These are phyloP conservation scores for Salvia miltiorrhiza DNA, from an alignment of 257 asterid genomes.

Conservation along the genomic window DNA sequence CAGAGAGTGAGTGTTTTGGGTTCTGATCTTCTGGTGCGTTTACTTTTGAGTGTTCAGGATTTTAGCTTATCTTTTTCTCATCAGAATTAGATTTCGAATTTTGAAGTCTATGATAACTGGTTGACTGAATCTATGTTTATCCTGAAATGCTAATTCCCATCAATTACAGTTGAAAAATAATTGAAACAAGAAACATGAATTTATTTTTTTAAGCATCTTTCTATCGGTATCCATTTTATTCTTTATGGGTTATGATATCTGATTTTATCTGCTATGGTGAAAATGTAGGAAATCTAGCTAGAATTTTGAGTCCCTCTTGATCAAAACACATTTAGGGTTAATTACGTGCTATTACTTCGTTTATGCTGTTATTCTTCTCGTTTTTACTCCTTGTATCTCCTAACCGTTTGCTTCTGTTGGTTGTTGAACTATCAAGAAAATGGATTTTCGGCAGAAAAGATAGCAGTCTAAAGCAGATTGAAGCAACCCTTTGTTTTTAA, in stretches of 20 bases:
- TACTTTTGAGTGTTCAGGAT: slow-evolving; percentile 13
- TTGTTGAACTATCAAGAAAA: slow-evolving; percentile 20
- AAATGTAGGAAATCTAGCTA: background rate
- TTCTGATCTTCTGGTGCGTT: slow-evolving; percentile 17
- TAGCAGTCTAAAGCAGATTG: slow-evolving; percentile 12
- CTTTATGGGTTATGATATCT: background rate
- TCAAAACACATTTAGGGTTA: background rate
- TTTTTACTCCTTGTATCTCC: background rate
- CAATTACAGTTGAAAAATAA: background rate
- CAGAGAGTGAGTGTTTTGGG: slow-evolving; percentile 1
- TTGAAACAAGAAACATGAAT: background rate
- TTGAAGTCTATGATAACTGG: slow-evolving; percentile 12
- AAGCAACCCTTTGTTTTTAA: slow-evolving; percentile 11
- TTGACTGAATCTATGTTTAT: slow-evolving; percentile 25
- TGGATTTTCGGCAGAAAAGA: slow-evolving; percentile 10
- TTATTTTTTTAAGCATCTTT: background rate
- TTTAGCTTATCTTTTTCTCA: background rate
- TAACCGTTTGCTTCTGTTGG: slow-evolving; percentile 18
- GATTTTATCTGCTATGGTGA: background rate
- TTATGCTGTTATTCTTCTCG: background rate
- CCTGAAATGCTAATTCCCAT: background rate
- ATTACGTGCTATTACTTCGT: background rate
- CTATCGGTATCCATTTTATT: background rate
- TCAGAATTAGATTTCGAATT: slow-evolving; percentile 8
- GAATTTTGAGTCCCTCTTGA: background rate